Evolutionary conservation across 2,329 filamentous ascomycete genomes (phyloP).

Genomic region (Pseudophaeomoniella oleicola): DNA sequence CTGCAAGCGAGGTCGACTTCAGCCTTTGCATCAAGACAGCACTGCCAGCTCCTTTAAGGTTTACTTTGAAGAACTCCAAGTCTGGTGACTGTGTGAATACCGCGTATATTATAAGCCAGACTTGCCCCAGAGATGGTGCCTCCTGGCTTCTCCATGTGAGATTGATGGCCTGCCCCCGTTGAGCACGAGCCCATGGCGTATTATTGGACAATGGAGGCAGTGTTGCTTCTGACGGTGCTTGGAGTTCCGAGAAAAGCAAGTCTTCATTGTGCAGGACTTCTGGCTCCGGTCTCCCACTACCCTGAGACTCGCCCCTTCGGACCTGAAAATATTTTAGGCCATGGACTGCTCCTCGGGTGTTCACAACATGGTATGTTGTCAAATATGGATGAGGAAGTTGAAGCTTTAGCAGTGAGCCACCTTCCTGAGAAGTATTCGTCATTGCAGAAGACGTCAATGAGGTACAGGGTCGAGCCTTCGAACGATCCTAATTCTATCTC

Average conservation of each 20-base stretch:
- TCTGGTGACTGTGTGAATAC: not conserved
- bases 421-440: no score
- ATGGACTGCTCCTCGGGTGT: not conserved
- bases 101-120: not conserved
- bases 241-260: not conserved
- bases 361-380: not conserved
- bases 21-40: not conserved
- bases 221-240: not conserved
- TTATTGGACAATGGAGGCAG: not conserved
- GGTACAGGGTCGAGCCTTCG: no score
- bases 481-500: no score
- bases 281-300: not conserved
- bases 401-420: not conserved
- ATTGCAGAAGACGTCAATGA: no score
- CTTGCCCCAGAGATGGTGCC: not conserved
- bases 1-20: not conserved
- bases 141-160: not conserved
- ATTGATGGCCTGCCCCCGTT: conserved; percentile 15
- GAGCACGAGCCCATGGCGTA: not conserved
- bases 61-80: not conserved
- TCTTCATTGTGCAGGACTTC: not conserved
- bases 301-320: not conserved
- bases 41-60: not conserved
- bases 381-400: not conserved
- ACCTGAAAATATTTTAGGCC: not conserved